These are phyloP conservation scores for Diatrype stigma DNA, from an alignment of 2,329 filamentous ascomycete species.

Conservation along the genomic window DNA sequence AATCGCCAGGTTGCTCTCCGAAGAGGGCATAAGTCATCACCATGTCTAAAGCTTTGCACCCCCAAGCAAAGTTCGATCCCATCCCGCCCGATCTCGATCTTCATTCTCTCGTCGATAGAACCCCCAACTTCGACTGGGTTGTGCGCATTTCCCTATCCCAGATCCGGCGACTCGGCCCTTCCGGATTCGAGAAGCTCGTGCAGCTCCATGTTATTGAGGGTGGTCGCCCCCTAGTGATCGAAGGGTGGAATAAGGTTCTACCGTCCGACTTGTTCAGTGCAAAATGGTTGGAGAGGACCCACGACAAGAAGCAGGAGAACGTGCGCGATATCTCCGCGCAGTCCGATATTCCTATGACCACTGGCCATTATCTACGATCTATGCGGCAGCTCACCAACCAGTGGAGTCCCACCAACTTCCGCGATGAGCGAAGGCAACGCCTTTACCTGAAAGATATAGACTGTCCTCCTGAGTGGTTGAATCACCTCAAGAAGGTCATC, in stretches of 20 bases:
- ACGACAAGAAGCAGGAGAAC: constrained; percentile 78
- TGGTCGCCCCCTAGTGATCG: constrained; percentile 85
- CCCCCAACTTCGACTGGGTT: constrained; percentile 83
- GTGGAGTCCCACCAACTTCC: constrained; percentile 71
- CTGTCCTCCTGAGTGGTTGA: constrained; percentile 81
- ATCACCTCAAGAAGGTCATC: constrained; percentile 72
- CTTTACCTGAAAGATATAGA: constrained; percentile 98
- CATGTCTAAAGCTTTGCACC: constrained; percentile 73
- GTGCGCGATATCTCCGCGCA: constrained; percentile 76
- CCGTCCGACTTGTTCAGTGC: constrained; percentile 75
- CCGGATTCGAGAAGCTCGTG: constrained; percentile 82
- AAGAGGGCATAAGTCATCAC: constrained; percentile 20
- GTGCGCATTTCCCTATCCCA: constrained; percentile 74
- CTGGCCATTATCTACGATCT: constrained; percentile 84
- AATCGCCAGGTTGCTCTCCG: no score
- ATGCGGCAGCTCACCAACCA: constrained; percentile 82
- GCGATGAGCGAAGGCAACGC: constrained; percentile 74
- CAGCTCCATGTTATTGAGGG: constrained; percentile 76
- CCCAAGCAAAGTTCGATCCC: constrained; percentile 86
- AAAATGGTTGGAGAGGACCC: constrained; percentile 74
- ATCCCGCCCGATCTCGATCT: constrained; percentile 84
- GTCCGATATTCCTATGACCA: constrained; percentile 75
- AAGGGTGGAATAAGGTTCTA: constrained; percentile 75
- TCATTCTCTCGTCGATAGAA: constrained; percentile 67
- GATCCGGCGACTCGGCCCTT: constrained; percentile 70